phyloP scores from a whole-genome alignment of 257 asterid species.

The Plantago ovata region DNA sequence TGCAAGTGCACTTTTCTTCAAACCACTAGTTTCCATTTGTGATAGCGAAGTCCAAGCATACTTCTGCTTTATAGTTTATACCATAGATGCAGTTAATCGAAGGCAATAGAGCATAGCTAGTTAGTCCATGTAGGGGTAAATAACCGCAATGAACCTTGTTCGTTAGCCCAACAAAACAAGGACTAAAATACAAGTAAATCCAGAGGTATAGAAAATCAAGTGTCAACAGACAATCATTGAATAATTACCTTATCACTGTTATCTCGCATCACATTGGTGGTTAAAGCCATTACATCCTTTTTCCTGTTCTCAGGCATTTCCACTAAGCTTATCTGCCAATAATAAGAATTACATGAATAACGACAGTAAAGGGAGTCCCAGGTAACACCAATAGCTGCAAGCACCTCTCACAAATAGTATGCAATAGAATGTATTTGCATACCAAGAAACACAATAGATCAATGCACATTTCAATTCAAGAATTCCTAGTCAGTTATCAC shows the following conservation, averaged over 20 bases:
- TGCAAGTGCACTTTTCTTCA: too few species aligned
- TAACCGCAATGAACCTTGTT: too few species aligned
- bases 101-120: too few species aligned
- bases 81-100: too few species aligned
- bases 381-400: slow-evolving; percentile 13
- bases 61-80: too few species aligned
- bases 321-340: slow-evolving; percentile 81
- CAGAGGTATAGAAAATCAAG: too few species aligned
- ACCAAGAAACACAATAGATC: slow-evolving; percentile 2
- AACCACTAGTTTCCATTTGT: too few species aligned
- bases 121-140: too few species aligned
- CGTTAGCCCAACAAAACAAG: too few species aligned
- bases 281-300: slow-evolving; percentile 42
- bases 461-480: neutral
- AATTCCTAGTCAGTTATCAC: neutral
- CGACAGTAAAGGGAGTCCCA: slow-evolving; percentile 1
- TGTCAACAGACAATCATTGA: neutral
- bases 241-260: slow-evolving; percentile 71
- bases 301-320: slow-evolving; percentile 63
- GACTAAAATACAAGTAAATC: too few species aligned
- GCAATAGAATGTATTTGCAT: slow-evolving; percentile 2
- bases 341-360: slow-evolving; percentile 18
- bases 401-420: slow-evolving; percentile 1
- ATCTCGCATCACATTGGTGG: slow-evolving; percentile 79
- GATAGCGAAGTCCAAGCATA: too few species aligned